Evolutionary conservation across 352 stramenopile genomes (phyloP).

Genomic region (Phytopythium oedochilum): DNA sequence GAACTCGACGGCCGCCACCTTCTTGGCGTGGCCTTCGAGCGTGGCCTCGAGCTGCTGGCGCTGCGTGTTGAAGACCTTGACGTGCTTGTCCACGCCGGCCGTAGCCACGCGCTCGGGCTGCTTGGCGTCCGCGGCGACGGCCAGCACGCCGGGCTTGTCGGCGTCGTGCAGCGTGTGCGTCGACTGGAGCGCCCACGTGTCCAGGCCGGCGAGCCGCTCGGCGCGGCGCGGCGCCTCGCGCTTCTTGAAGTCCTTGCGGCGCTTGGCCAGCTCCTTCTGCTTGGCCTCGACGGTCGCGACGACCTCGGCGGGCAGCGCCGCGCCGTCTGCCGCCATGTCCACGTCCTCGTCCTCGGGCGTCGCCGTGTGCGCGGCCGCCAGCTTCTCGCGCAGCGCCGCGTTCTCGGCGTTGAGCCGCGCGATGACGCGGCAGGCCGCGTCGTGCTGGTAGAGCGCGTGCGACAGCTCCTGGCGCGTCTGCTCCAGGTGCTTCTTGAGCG

Average conservation of each 20-base stretch:
- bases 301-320: conserved; percentile 27
- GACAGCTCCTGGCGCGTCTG: conserved; percentile 93
- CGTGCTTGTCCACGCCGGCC: conserved; percentile 78
- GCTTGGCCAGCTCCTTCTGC: conserved; percentile 65
- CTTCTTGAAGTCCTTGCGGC: conserved; percentile 77
- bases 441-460: conserved; percentile 95
- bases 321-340: conserved; percentile 25
- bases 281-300: conserved; percentile 57
- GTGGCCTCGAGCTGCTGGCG: conserved; percentile 69
- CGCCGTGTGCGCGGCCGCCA: conserved; percentile 8
- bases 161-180: conserved; percentile 72
- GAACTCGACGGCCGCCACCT: conserved; percentile 77
- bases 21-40: conserved; percentile 83
- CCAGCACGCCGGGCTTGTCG: conserved; percentile 63
- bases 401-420: conserved; percentile 87
- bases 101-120: conserved; percentile 46
- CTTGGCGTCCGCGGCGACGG: conserved; percentile 57
- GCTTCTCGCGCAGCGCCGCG: conserved; percentile 36
- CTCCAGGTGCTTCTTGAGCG: conserved; percentile 91
- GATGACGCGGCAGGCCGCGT: conserved; percentile 94
- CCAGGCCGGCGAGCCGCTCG: conserved; percentile 24
- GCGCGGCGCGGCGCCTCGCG: conserved; percentile 43
- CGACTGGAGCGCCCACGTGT: conserved; percentile 28
- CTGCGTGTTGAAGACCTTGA: conserved; percentile 74
- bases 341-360: conserved; percentile 33